These are phyloP conservation scores for Pseudogymnoascus sp. DNA, from an alignment of 2,329 filamentous ascomycete genomes.

Conservation along the genomic window DNA sequence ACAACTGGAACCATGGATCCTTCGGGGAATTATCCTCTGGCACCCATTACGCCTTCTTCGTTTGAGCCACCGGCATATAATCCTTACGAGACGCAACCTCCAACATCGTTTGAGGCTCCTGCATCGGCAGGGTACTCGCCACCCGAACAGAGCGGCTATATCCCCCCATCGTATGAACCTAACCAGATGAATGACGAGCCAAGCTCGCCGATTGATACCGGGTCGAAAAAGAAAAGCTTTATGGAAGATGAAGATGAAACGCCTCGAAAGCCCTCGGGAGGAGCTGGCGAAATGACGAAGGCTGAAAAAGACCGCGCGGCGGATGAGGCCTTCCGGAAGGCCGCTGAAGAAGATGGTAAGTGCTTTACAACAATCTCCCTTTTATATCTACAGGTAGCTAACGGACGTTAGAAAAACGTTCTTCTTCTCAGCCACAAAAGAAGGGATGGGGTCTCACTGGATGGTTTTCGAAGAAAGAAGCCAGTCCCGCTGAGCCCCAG, in stretches of 20 bases:
- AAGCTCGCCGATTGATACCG: slow-evolving; percentile 35
- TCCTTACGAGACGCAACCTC: slow-evolving; percentile 24
- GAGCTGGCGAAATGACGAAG: slow-evolving; percentile 50
- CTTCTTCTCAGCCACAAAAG: slow-evolving; percentile 43
- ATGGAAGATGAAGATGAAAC: slow-evolving; percentile 75
- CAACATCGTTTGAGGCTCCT: slow-evolving; percentile 31
- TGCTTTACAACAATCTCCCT: slow-evolving; percentile 15
- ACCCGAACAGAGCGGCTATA: slow-evolving; percentile 38
- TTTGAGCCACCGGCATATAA: slow-evolving; percentile 27
- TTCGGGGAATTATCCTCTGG: not conserved
- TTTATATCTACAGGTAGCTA: not conserved
- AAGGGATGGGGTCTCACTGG: slow-evolving; percentile 74
- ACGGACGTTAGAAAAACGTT: slow-evolving; percentile 39
- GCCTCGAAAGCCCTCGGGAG: slow-evolving; percentile 32
- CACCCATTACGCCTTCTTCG: not conserved
- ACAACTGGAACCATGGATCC: not conserved
- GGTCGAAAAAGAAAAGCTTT: slow-evolving; percentile 65
- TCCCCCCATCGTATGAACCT: slow-evolving; percentile 53
- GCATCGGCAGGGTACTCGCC: slow-evolving; percentile 22
- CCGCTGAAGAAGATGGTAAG: slow-evolving; percentile 67
- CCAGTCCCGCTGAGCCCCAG: slow-evolving; percentile 29
- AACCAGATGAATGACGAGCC: slow-evolving; percentile 40
- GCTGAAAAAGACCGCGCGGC: slow-evolving; percentile 68
- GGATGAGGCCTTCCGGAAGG: slow-evolving; percentile 76
- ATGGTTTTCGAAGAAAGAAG: slow-evolving; percentile 70